Evolutionary conservation across 2,329 filamentous ascomycete species (phyloP).

Genomic region (Colletotrichum shisoi): DNA sequence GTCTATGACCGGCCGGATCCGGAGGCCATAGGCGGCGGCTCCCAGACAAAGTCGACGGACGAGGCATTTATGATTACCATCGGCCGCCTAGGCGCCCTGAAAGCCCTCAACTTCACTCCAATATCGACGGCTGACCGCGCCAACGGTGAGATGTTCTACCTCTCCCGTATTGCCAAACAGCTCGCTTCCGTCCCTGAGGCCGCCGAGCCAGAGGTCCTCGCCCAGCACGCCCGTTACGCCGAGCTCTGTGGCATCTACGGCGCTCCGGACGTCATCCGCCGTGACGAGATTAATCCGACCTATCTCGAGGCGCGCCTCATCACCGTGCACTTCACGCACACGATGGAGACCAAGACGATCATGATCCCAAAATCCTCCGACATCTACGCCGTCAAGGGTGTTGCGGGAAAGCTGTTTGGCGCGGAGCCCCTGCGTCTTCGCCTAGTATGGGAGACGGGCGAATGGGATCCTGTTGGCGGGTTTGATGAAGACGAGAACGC

Average conservation of each 20-base stretch:
- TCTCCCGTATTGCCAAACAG: slow-evolving; percentile 81
- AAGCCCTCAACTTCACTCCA: slow-evolving; percentile 74
- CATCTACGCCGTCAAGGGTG: slow-evolving; percentile 81
- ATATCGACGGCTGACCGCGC: slow-evolving; percentile 77
- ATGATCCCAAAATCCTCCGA: slow-evolving; percentile 79
- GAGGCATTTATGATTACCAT: slow-evolving; percentile 90
- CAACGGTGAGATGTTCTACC: slow-evolving; percentile 93
- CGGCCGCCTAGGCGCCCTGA: slow-evolving; percentile 73
- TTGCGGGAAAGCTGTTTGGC: slow-evolving; percentile 75
- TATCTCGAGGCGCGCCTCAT: slow-evolving; percentile 83
- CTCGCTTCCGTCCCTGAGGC: slow-evolving; percentile 66
- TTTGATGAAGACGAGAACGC: slow-evolving; percentile 64
- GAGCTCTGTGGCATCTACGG: slow-evolving; percentile 81
- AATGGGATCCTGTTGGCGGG: slow-evolving; percentile 80
- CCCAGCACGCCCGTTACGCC: slow-evolving; percentile 73
- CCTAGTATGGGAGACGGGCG: slow-evolving; percentile 87
- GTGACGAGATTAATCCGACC: slow-evolving; percentile 71
- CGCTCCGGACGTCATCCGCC: slow-evolving; percentile 69
- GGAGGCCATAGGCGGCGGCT: slow-evolving; percentile 46
- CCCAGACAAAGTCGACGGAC: slow-evolving; percentile 65
- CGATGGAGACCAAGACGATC: slow-evolving; percentile 46
- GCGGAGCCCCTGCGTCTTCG: slow-evolving; percentile 69
- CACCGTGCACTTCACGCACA: slow-evolving; percentile 63
- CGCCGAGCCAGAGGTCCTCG: slow-evolving; percentile 63
- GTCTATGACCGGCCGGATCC: slow-evolving; percentile 69